Percentiles rank a stretch among this genome's conserved stretches.
phyloP scores from a whole-genome alignment of 1,284 basidiomycete species.

The Phlebopus sp. region DNA sequence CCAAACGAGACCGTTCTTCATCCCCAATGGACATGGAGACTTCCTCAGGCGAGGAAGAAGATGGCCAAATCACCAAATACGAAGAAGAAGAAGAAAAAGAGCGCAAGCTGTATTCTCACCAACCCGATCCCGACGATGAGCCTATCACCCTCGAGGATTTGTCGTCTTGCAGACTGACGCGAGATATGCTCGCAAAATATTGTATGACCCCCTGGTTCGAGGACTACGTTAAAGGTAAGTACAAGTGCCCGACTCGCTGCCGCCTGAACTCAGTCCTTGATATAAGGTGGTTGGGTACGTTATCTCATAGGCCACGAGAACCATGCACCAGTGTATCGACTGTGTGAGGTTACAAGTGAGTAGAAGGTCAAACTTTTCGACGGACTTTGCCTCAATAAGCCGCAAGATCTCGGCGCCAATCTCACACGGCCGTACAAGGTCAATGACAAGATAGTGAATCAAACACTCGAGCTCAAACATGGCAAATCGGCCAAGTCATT shows the following conservation, averaged over 20 bases:
- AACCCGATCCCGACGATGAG: slow-evolving; percentile 48
- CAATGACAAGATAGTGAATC: slow-evolving; percentile 60
- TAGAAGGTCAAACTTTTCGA: slow-evolving; percentile 15
- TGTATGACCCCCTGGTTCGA: slow-evolving; percentile 75
- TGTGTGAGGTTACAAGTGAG: slow-evolving; percentile 77
- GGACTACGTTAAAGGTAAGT: slow-evolving; percentile 70
- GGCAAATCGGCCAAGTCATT: slow-evolving; percentile 60
- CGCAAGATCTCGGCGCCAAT: slow-evolving; percentile 41
- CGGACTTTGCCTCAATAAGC: slow-evolving; percentile 9
- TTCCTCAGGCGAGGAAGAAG: slow-evolving; percentile 67
- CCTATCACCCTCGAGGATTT: slow-evolving; percentile 56
- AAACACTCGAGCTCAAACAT: slow-evolving; percentile 67
- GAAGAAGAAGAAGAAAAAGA: slow-evolving; percentile 70
- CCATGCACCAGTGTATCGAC: slow-evolving; percentile 69
- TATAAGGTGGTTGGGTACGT: slow-evolving; percentile 75
- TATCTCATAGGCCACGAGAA: slow-evolving; percentile 63
- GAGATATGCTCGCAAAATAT: slow-evolving; percentile 62
- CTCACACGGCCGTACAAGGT: slow-evolving; percentile 71
- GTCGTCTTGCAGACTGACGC: slow-evolving; percentile 55
- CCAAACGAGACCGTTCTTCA: slow-evolving; percentile 65
- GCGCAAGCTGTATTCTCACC: slow-evolving; percentile 48
- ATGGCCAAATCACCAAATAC: slow-evolving; percentile 67
- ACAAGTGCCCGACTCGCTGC: not conserved
- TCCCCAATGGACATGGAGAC: slow-evolving; percentile 81
- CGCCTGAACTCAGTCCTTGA: slow-evolving; percentile 10